phyloP scores from a whole-genome alignment of 2,329 filamentous ascomycete species.

The Claviceps cyperi region DNA sequence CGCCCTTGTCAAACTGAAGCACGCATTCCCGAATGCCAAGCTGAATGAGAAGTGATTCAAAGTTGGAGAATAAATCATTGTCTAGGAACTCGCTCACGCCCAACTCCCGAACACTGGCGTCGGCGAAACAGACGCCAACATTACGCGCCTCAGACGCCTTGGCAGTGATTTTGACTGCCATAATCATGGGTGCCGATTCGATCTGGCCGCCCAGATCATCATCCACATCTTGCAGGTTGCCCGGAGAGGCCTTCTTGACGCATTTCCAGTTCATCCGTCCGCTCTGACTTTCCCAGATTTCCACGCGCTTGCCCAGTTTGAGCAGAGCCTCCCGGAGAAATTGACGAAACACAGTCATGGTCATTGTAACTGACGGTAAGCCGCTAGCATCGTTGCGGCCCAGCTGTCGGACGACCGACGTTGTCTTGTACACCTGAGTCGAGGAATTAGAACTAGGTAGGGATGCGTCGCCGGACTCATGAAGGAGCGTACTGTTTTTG shows the following conservation, averaged over 20 bases:
- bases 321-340: conserved; percentile 92
- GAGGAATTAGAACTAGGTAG: background rate
- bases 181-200: conserved; percentile 82
- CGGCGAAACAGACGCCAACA: conserved; percentile 92
- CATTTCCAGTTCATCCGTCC: conserved; percentile 86
- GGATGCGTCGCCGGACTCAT: background rate
- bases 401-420: conserved; percentile 81
- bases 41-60: conserved; percentile 91
- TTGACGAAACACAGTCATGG: conserved; percentile 84
- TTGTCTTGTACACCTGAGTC: conserved; percentile 81
- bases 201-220: conserved; percentile 81
- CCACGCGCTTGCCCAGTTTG: conserved; percentile 75
- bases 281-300: conserved; percentile 68
- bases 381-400: conserved; percentile 73
- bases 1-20: conserved; percentile 60
- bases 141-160: conserved; percentile 72
- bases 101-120: conserved; percentile 88
- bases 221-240: conserved; percentile 92
- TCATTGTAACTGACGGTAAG: conserved; percentile 88
- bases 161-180: conserved; percentile 86
- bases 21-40: conserved; percentile 90
- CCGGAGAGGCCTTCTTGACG: conserved; percentile 81
- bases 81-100: conserved; percentile 98
- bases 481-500: conserved; percentile 48
- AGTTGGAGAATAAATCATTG: conserved; percentile 96